These are phyloP conservation scores for Schrenkiella parvula DNA, from an alignment of 345 rosid genomes.

Conservation along the genomic window DNA sequence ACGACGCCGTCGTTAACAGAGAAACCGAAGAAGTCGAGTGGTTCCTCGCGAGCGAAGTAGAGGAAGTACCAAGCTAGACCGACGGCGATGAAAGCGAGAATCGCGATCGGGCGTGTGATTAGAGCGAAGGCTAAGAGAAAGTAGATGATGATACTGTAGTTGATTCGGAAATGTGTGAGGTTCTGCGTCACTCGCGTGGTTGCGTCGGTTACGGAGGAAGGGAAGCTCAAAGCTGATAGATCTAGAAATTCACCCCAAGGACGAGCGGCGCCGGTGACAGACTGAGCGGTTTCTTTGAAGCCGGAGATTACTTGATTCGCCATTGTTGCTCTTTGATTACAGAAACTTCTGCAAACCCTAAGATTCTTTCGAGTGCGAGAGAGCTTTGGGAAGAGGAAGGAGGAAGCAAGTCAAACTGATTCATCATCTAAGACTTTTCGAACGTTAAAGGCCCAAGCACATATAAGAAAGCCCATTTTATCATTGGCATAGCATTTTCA, in stretches of 20 bases:
- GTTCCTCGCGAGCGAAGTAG: conserved; percentile 45
- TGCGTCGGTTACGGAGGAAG: conserved; percentile 44
- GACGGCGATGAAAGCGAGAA: conserved; percentile 36
- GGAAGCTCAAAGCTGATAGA: conserved; percentile 38
- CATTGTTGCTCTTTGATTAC: conserved; percentile 4
- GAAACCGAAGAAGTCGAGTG: conserved; percentile 34
- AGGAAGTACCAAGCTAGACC: conserved; percentile 48
- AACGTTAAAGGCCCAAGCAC: not conserved
- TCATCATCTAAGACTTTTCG: not conserved
- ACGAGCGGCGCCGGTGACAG: conserved; percentile 35
- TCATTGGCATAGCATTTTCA: conserved; percentile 14
- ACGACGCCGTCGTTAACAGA: conserved; percentile 39
- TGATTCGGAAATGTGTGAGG: conserved; percentile 48
- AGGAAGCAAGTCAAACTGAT: not conserved
- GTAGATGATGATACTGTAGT: conserved; percentile 43
- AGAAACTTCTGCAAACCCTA: conserved; percentile 5
- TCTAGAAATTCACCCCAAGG: conserved; percentile 51
- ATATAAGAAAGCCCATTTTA: not conserved
- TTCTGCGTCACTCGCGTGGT: conserved; percentile 54
- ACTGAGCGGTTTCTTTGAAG: conserved; percentile 40
- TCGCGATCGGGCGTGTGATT: conserved; percentile 43
- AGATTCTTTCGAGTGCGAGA: not conserved
- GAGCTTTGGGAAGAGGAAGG: not conserved
- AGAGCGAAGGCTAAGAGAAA: conserved; percentile 40
- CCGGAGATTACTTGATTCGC: conserved; percentile 26